phyloP scores from a whole-genome alignment of 176 grass and related monocot genomes.

The Ampelocalamus luodianensis region DNA sequence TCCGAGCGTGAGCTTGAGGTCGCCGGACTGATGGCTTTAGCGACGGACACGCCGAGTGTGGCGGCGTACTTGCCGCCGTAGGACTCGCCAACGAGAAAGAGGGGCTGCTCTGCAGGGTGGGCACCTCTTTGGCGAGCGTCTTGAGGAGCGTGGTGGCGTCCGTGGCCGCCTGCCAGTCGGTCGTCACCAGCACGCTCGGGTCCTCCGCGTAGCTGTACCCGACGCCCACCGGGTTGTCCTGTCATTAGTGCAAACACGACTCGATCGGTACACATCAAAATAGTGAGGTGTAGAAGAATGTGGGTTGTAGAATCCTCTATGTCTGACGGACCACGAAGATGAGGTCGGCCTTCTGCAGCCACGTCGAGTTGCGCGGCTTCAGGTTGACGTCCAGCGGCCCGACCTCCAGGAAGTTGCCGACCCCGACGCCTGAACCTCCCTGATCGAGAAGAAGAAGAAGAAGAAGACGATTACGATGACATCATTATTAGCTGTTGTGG shows the following conservation, averaged over 20 bases:
- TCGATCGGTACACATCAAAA: too few relatives aligned
- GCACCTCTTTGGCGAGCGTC: conserved; percentile 47
- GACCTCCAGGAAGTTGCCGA: conserved; percentile 78
- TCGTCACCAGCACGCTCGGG: conserved; percentile 50
- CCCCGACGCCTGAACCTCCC: conserved; percentile 60
- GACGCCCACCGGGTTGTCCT: conserved; percentile 75
- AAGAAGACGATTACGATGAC: background rate
- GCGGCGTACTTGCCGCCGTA: conserved; percentile 79
- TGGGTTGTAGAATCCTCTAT: background rate
- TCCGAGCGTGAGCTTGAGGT: conserved; percentile 60
- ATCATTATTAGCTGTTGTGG: background rate
- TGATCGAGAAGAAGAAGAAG: conserved; percentile 25
- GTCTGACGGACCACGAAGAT: conserved; percentile 66
- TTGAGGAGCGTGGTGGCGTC: conserved; percentile 62
- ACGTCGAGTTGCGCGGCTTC: conserved; percentile 68
- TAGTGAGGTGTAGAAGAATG: too few relatives aligned
- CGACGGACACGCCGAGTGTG: conserved; percentile 51
- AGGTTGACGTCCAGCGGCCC: conserved; percentile 69
- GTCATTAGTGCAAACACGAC: background rate
- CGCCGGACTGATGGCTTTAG: conserved; percentile 47
- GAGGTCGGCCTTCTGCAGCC: conserved; percentile 78
- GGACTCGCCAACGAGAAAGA: conserved; percentile 71
- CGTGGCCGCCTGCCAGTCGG: conserved; percentile 46
- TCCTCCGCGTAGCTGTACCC: conserved; percentile 68
- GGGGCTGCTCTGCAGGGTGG: conserved; percentile 47